phyloP scores from a whole-genome alignment of 176 grass and related monocot species.

The Rhynchospora tenuis region DNA sequence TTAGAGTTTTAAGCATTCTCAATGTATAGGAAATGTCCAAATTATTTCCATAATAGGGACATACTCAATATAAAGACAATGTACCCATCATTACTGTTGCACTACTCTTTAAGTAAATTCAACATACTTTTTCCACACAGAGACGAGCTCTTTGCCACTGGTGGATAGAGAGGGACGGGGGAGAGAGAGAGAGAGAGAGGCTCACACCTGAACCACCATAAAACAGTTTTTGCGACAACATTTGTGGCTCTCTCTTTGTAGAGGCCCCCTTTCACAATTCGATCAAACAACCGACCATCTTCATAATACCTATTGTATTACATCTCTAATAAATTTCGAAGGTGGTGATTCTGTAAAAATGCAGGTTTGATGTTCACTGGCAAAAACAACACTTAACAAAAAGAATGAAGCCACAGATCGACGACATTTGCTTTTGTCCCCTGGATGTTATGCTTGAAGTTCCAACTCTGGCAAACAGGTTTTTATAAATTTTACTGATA shows the following conservation, averaged over 20 bases:
- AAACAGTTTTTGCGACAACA: constrained; percentile 55
- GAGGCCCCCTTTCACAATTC: constrained; percentile 63
- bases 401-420: too few relatives aligned
- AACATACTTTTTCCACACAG: not conserved
- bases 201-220: constrained; percentile 71
- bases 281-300: constrained; percentile 76
- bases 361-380: too few relatives aligned
- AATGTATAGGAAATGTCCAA: not conserved
- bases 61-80: too few relatives aligned
- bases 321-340: too few relatives aligned
- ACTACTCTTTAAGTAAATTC: not conserved
- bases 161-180: too few relatives aligned
- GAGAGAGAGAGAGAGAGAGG: not conserved
- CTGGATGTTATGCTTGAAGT: too few relatives aligned
- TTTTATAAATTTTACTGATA: too few relatives aligned
- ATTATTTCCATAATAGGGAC: not conserved
- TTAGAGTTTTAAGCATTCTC: not conserved
- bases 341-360: too few relatives aligned
- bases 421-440: too few relatives aligned
- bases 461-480: too few relatives aligned
- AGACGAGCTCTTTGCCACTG: not conserved
- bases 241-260: constrained; percentile 67
- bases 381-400: too few relatives aligned
- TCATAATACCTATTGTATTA: constrained; percentile 52
- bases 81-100: not conserved